phyloP scores from a whole-genome alignment of 139 green algal genomes.

The Chlorella sp. region DNA sequence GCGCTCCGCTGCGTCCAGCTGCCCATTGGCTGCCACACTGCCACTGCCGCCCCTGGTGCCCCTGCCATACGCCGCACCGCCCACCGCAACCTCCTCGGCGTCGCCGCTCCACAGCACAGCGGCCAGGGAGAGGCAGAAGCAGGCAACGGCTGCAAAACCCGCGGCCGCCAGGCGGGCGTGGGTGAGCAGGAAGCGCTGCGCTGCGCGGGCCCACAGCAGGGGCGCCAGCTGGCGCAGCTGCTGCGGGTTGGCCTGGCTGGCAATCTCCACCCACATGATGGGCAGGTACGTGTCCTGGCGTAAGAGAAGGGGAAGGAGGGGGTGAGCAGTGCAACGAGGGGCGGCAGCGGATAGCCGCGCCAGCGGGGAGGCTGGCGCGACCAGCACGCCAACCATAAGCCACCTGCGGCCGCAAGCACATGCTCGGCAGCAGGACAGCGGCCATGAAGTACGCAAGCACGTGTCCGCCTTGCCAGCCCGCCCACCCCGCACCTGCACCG shows the following conservation, averaged over 20 bases:
- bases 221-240: slow-evolving; percentile 17
- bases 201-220: slow-evolving; percentile 9
- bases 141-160: not conserved
- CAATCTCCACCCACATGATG: slow-evolving; percentile 66
- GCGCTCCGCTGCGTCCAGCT: not conserved
- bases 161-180: not conserved
- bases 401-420: too few species aligned
- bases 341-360: too few species aligned
- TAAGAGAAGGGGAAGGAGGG: too few species aligned
- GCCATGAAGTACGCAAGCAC: too few species aligned
- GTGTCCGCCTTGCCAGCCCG: too few species aligned
- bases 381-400: slow-evolving; percentile 19
- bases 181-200: not conserved
- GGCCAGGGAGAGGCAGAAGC: not conserved
- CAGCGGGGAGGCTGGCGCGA: too few species aligned
- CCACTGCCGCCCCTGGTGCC: not conserved
- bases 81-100: not conserved
- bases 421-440: too few species aligned
- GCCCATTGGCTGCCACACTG: not conserved
- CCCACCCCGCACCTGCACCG: too few species aligned
- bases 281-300: slow-evolving; percentile 61
- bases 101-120: not conserved
- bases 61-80: not conserved
- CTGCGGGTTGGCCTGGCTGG: not conserved
- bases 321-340: too few species aligned